Percentiles rank a stretch among this genome's conserved stretches.
These are phyloP conservation scores for Candida chauliodis DNA, from an alignment of 805 yeast species.

Conservation along the genomic window DNA sequence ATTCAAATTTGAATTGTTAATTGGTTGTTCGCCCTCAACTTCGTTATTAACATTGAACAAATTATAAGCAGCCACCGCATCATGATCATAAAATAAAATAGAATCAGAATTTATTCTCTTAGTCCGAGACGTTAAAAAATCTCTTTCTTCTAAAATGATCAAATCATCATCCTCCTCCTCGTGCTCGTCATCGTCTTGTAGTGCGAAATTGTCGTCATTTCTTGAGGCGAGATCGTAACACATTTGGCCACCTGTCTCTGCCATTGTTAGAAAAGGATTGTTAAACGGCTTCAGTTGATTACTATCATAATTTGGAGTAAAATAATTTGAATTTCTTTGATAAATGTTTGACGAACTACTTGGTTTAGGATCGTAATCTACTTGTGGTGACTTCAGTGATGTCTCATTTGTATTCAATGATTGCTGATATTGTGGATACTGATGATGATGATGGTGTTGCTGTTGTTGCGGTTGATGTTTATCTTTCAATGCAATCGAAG, in stretches of 20 bases:
- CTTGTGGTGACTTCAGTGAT: background rate
- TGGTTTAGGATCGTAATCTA: background rate
- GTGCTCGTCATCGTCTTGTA: slow-evolving; percentile 8
- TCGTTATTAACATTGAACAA: slow-evolving; percentile 39
- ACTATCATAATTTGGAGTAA: slow-evolving; percentile 1
- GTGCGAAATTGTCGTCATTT: slow-evolving; percentile 1
- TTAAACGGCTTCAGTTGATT: slow-evolving; percentile 3
- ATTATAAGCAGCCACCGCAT: slow-evolving; percentile 40
- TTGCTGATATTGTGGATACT: background rate
- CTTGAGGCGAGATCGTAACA: background rate
- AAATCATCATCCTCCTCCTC: slow-evolving; percentile 33
- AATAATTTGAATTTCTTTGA: background rate
- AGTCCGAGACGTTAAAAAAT: slow-evolving; percentile 13
- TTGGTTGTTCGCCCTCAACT: background rate
- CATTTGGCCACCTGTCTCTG: slow-evolving; percentile 7
- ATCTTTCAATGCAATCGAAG: slow-evolving; percentile 1
- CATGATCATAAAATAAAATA: slow-evolving; percentile 30
- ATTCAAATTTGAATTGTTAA: background rate
- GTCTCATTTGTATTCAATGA: background rate
- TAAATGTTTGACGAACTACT: background rate
- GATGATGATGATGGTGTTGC: slow-evolving; percentile 1
- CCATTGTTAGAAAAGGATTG: slow-evolving; percentile 10
- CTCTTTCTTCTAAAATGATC: slow-evolving; percentile 34
- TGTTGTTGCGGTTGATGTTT: slow-evolving; percentile 4
- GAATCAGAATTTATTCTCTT: slow-evolving; percentile 35